Percentiles rank a stretch among this genome's conserved stretches.
phyloP scores from a whole-genome alignment of 2,329 filamentous ascomycete genomes.

The Trichoderma citrinoviride region DNA sequence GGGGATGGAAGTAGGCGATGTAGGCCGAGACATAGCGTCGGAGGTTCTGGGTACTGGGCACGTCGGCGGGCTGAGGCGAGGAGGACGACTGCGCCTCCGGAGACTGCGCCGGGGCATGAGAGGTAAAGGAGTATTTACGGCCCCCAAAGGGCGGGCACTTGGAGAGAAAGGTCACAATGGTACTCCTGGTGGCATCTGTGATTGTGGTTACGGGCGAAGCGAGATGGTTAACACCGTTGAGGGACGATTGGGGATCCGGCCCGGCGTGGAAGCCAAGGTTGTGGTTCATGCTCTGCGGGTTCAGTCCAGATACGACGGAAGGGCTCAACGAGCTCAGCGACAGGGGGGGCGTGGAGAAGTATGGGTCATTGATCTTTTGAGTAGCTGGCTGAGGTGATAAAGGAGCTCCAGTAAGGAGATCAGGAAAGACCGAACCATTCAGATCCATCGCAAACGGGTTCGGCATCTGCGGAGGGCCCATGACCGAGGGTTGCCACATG shows the following conservation, averaged over 20 bases:
- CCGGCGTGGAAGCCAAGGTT: conserved; percentile 62
- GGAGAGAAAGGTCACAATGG: conserved; percentile 59
- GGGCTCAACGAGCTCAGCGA: conserved; percentile 72
- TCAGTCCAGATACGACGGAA: conserved; percentile 64
- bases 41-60: conserved; percentile 81
- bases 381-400: conserved; percentile 73
- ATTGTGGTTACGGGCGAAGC: conserved; percentile 61
- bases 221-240: conserved; percentile 61
- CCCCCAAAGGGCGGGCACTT: conserved; percentile 55
- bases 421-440: conserved; percentile 70
- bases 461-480: conserved; percentile 65
- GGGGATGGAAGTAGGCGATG: conserved; percentile 88
- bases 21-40: conserved; percentile 90
- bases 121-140: conserved; percentile 63
- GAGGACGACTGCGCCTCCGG: conserved; percentile 50
- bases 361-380: conserved; percentile 70
- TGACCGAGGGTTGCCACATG: conserved; percentile 69
- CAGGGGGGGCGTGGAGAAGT: conserved; percentile 75
- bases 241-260: conserved; percentile 71
- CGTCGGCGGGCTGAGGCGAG: conserved; percentile 51
- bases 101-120: conserved; percentile 54
- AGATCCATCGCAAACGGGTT: conserved; percentile 75
- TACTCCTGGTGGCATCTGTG: conserved; percentile 61
- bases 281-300: conserved; percentile 60
- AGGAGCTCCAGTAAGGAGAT: conserved; percentile 68